Conservation (phyloP, 495 filamentous ascomycete genomes). For the Staphylotrichum longicolle region DNA sequence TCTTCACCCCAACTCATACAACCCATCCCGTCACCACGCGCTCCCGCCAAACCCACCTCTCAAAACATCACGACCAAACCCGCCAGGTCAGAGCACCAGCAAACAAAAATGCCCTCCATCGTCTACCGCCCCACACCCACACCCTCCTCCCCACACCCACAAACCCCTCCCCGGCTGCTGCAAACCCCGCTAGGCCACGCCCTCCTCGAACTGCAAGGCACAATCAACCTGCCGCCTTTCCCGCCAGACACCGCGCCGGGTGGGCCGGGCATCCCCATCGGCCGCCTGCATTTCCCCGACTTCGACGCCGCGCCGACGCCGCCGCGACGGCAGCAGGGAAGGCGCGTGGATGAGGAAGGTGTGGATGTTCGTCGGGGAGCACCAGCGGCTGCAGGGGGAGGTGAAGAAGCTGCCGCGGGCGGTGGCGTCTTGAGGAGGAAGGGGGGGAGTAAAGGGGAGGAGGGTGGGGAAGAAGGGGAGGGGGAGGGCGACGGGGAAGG, state of each 20-base stretch:
- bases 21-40: too few relatives aligned
- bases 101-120: not conserved
- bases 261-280: conserved; percentile 52
- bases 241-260: conserved; percentile 13
- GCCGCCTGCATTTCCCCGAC: conserved; percentile 76
- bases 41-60: too few relatives aligned
- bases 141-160: conserved; percentile 14
- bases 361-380: conserved; percentile 81
- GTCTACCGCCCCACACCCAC: conserved; percentile 21
- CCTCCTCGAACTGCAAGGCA: conserved; percentile 88
- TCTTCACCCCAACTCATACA: too few relatives aligned
- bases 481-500: conserved; percentile 21
- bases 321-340: conserved; percentile 16
- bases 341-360: conserved; percentile 83
- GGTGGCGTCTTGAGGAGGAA: conserved; percentile 57
- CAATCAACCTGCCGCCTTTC: conserved; percentile 62
- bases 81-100: too few relatives aligned
- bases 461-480: conserved; percentile 16
- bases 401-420: conserved; percentile 79
- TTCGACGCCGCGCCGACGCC: conserved; percentile 51
- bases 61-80: too few relatives aligned
- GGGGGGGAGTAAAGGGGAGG: conserved; percentile 21
- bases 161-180: conserved; percentile 72
- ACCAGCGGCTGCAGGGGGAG: conserved; percentile 88
- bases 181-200: conserved; percentile 77